Base-by-base conservation (phyloP, 179 eudicot species). In the Heliamphora pulchella region DNA sequence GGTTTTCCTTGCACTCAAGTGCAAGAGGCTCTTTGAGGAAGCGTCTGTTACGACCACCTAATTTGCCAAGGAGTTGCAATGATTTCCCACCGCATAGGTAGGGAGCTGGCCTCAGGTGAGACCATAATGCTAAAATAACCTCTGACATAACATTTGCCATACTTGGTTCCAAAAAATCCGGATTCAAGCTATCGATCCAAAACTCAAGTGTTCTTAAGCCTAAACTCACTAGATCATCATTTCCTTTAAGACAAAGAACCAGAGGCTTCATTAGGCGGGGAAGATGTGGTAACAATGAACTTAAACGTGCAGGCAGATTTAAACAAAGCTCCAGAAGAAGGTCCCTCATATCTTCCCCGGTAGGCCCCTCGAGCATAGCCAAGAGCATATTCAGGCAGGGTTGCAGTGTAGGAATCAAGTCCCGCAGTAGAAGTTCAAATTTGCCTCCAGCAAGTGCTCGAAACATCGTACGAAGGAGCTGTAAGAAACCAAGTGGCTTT, bases 111-210 rank as follows among this genome's bases (percentile, higher is more conserved):
- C 90, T 88, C 82, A 96, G 87, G 89, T 94, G 99, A 83, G 94
- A 92, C 99, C 99, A 96, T 59, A 96, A 83, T 65, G 94, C 99
- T 86, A 96, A 87, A 80, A 92, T 92, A 57, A 96, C 96, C 83
- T 96, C 99, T 70, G 99, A 94, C 94, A 96, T 94, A 54, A 94
- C 98, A 89, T 89, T 94, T 46, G 99, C 99, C 99, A 96, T 94
- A 82, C 98, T 96, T 84, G 98, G 99, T 88, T 96, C 99, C 77
- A 96, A 88, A 78, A 96, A 96, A 80, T 94, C 99, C 80, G 99
- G 99, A 87, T 96, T 96, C 85, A 96, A 86, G 87, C 99, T 96
- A 84, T 96, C 99, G 71, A 96, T 91, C 99, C 99, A 96, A 84
- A 96, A 96, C 79, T 96, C 99, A 63, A 96, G 91, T 57, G 99